Evolutionary conservation across 2,329 filamentous ascomycete species (phyloP), one percentile per base, ranked within the genome.

Genomic region (Colletotrichum spinosum): DNA sequence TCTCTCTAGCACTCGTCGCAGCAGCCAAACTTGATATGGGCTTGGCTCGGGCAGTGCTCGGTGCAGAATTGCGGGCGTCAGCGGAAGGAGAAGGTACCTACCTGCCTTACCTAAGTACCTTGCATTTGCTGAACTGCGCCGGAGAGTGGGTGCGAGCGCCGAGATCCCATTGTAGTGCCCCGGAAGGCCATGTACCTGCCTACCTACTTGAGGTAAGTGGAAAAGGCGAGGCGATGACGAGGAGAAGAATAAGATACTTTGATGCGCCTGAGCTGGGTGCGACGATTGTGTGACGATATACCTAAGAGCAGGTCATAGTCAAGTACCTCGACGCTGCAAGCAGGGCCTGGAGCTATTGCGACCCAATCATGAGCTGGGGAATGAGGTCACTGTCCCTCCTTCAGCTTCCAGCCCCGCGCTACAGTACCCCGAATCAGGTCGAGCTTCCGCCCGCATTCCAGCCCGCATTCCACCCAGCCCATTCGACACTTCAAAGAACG

Each of bases 291-390:
- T 39, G 58, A 17, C 44, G 37, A 10, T 42, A 25, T 17, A 17
- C 25, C 25, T 25, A 2, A 25, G 25, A 25, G 11, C 13, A 17
- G 8, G 34, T 46, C 13, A 34, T n/a, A 11, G 8, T n/a, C 25
- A 66, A 49, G 63, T 66, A 62, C 54, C 63, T 63, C 63, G 39
- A 45, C 46, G 54, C 59, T 38, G 59, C 63, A 63, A 63, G 63
- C 63, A 42, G 63, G 59, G 25, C 25, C 38, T 54, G 33, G 38
- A 17, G 15, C 25, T 15, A 53, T 42, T 57, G 52, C 63, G 59
- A 63, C 42, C 63, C 63, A 66, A 66, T 66, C 13, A 53, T 11
- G 17, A 42, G 52, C 11, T 33, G 38, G 5, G 41, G 38, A 62
- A 62, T 63, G 63, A 57, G 52, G 63, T 66, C 63, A 66, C 58